Evolutionary conservation across 2,329 filamentous ascomycete species (phyloP).

Genomic region (Fusarium sp.): DNA sequence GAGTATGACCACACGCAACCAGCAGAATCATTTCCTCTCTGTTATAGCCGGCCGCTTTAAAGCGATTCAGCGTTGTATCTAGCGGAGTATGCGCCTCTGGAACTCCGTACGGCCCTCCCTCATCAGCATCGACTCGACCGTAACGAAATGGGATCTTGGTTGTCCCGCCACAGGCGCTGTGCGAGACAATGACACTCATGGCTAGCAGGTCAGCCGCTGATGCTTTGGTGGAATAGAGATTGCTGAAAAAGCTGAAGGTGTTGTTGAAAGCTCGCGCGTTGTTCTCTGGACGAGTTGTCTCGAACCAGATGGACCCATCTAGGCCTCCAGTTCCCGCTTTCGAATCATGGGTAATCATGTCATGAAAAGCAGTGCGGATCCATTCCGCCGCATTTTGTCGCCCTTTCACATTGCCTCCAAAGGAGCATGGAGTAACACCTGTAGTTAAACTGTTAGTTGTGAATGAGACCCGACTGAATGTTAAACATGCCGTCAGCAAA

Average conservation of each 20-base stretch:
- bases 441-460: too few species aligned
- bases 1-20: conserved; percentile 54
- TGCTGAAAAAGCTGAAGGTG: conserved; percentile 53
- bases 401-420: conserved; percentile 33
- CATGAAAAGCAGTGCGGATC: conserved; percentile 45
- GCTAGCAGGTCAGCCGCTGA: conserved; percentile 51
- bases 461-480: too few species aligned
- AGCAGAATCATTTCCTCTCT: conserved; percentile 54
- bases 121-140: conserved; percentile 50
- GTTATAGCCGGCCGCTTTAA: conserved; percentile 50
- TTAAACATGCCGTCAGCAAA: conserved; percentile 21
- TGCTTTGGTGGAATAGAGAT: conserved; percentile 24
- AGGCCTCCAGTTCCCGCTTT: conserved; percentile 36
- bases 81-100: conserved; percentile 50
- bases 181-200: conserved; percentile 49
- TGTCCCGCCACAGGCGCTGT: conserved; percentile 60
- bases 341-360: conserved; percentile 39
- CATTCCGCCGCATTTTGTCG: conserved; percentile 45
- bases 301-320: conserved; percentile 44
- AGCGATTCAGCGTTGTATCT: conserved; percentile 41
- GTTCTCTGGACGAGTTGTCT: conserved; percentile 41
- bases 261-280: conserved; percentile 41
- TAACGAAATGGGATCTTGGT: conserved; percentile 48
- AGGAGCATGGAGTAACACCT: conserved; percentile 43
- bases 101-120: conserved; percentile 49